Percentiles rank a stretch among this genome's conserved stretches.
Evolutionary conservation across 2,329 filamentous ascomycete genomes (phyloP).

Genomic region (Sclerotiophoma versabilis): DNA sequence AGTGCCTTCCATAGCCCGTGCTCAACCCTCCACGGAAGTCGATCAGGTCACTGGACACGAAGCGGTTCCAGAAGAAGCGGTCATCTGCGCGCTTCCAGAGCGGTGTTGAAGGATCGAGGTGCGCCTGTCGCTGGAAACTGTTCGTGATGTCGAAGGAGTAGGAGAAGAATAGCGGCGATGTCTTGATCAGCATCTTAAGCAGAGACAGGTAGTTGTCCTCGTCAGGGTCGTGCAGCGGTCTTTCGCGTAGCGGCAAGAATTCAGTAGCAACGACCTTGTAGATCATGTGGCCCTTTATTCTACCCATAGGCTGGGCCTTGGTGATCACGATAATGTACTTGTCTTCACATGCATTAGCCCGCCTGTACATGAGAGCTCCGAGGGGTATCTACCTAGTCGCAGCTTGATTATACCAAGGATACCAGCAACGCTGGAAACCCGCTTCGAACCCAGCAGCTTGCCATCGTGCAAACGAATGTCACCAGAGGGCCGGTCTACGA

Average conservation of each 20-base stretch:
- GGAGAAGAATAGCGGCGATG: slow-evolving; percentile 94
- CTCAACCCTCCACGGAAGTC: slow-evolving; percentile 74
- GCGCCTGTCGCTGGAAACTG: slow-evolving; percentile 91
- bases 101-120: slow-evolving; percentile 73
- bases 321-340: slow-evolving; percentile 98
- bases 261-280: slow-evolving; percentile 93
- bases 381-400: slow-evolving; percentile 72
- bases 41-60: slow-evolving; percentile 89
- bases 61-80: slow-evolving; percentile 98
- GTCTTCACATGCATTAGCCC: slow-evolving; percentile 59
- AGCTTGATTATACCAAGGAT: slow-evolving; percentile 94
- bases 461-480: slow-evolving; percentile 87
- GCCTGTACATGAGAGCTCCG: background rate
- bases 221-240: slow-evolving; percentile 87
- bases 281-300: slow-evolving; percentile 93
- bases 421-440: slow-evolving; percentile 92
- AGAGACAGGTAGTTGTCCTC: slow-evolving; percentile 90
- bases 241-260: slow-evolving; percentile 91
- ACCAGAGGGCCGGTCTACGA: slow-evolving; percentile 90
- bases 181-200: slow-evolving; percentile 81
- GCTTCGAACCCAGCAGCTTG: slow-evolving; percentile 75
- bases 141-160: slow-evolving; percentile 98
- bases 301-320: slow-evolving; percentile 88
- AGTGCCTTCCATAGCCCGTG: slow-evolving; percentile 62
- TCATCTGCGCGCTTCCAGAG: slow-evolving; percentile 94